phyloP scores from a whole-genome alignment of 768 basidiomycete species.

The Suillus variegatus region DNA sequence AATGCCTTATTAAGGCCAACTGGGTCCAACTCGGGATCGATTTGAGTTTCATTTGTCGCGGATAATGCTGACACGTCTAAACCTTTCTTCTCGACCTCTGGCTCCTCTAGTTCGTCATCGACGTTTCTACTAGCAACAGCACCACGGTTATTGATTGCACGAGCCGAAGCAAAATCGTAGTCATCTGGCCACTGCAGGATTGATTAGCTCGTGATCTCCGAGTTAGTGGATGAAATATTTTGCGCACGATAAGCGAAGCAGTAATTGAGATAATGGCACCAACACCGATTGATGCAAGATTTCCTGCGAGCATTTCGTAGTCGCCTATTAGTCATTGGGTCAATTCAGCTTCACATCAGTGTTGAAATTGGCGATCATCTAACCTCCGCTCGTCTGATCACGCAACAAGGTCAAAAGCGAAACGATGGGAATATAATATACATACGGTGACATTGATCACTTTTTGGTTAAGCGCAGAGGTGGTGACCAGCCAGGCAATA shows the following conservation, averaged over 20 bases:
- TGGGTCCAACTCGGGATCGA: constrained; percentile 64
- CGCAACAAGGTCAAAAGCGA: background rate
- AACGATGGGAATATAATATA: constrained; percentile 9
- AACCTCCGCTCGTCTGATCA: constrained; percentile 50
- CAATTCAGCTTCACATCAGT: constrained; percentile 5
- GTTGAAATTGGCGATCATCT: constrained; percentile 28
- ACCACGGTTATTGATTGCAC: constrained; percentile 61
- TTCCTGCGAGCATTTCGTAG: constrained; percentile 84
- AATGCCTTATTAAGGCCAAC: constrained; percentile 71
- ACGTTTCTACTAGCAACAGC: constrained; percentile 17
- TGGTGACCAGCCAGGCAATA: constrained; percentile 84
- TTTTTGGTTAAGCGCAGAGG: constrained; percentile 66
- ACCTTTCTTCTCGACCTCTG: constrained; percentile 41
- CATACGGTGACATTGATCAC: constrained; percentile 70
- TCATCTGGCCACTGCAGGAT: constrained; percentile 70
- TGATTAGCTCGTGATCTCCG: background rate
- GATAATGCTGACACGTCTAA: constrained; percentile 31
- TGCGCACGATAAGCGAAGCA: constrained; percentile 62
- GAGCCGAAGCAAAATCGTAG: constrained; percentile 79
- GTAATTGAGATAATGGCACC: constrained; percentile 75
- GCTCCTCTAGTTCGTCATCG: constrained; percentile 20
- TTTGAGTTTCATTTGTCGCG: constrained; percentile 37
- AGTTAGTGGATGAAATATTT: background rate
- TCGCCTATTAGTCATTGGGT: constrained; percentile 33
- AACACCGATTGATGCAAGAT: constrained; percentile 81